phyloP scores from a whole-genome alignment of 139 green algal genomes.

The Chlamydomonas urium region DNA sequence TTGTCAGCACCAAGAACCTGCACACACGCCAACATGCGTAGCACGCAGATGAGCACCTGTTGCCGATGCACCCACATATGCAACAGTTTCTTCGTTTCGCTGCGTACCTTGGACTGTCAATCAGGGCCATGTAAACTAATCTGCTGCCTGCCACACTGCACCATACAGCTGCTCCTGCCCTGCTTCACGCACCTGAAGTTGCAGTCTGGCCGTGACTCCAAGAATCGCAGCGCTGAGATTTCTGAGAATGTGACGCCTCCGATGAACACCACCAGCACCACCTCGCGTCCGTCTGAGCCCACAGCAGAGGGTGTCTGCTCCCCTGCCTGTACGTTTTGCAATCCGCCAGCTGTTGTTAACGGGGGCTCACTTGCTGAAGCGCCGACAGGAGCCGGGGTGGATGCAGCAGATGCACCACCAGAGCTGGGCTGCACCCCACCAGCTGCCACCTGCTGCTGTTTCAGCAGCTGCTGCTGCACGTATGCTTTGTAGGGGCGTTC shows the following conservation, averaged over 20 bases:
- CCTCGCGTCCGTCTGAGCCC: background rate
- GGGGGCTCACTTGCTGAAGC: too few relatives aligned
- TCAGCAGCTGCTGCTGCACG: background rate
- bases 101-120: too few relatives aligned
- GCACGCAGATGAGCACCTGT: background rate
- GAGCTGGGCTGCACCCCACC: background rate
- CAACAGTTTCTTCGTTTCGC: too few relatives aligned
- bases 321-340: too few relatives aligned
- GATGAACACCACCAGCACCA: slow-evolving; percentile 21
- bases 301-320: too few relatives aligned
- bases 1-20: slow-evolving; percentile 18
- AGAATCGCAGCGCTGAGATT: slow-evolving; percentile 10
- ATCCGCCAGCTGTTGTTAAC: too few relatives aligned
- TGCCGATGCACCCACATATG: too few relatives aligned
- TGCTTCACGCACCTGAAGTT: background rate
- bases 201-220: background rate
- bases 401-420: too few relatives aligned
- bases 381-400: too few relatives aligned
- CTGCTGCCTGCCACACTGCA: background rate
- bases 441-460: background rate
- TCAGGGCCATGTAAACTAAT: background rate
- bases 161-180: background rate
- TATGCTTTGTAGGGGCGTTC: background rate
- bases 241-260: slow-evolving; percentile 20
- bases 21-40: background rate